phyloP scores from a whole-genome alignment of 306 rosid species.

The Dalbergia oliveri region DNA sequence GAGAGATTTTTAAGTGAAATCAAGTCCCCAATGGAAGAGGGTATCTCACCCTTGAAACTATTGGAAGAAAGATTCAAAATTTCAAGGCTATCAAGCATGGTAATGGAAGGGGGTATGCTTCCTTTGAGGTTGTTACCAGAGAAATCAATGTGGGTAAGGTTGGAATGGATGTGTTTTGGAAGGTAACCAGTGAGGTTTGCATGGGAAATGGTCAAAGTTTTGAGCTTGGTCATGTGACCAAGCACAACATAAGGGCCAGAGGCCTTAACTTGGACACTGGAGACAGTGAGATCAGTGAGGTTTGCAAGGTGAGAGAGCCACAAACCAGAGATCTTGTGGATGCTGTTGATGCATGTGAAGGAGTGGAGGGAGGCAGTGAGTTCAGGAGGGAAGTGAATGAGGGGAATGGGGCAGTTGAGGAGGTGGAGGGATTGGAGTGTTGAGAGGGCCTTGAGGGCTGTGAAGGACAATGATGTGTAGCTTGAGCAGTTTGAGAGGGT shows the following conservation, averaged over 20 bases:
- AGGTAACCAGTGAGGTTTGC: slow-evolving; percentile 73
- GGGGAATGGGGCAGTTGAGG: slow-evolving; percentile 75
- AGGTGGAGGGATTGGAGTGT: slow-evolving; percentile 74
- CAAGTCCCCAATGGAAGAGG: slow-evolving; percentile 73
- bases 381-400: slow-evolving; percentile 74
- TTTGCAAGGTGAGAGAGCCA: slow-evolving; percentile 71
- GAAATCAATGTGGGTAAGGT: slow-evolving; percentile 75
- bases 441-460: slow-evolving; percentile 87
- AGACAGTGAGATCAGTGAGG: slow-evolving; percentile 76
- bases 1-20: slow-evolving; percentile 70
- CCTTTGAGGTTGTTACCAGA: slow-evolving; percentile 74
- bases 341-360: slow-evolving; percentile 68
- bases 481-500: slow-evolving; percentile 71
- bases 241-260: slow-evolving; percentile 71
- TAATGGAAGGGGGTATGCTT: slow-evolving; percentile 67
- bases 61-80: slow-evolving; percentile 70
- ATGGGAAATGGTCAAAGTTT: slow-evolving; percentile 69
- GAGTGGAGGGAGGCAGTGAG: slow-evolving; percentile 72
- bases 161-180: slow-evolving; percentile 63
- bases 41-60: slow-evolving; percentile 65
- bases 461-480: slow-evolving; percentile 67
- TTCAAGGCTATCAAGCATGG: slow-evolving; percentile 68
- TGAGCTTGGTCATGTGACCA: slow-evolving; percentile 69
- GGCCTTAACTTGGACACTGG: slow-evolving; percentile 60
- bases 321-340: slow-evolving; percentile 63